phyloP scores from a whole-genome alignment of 768 basidiomycete genomes.

The Hypholoma sublateritium region DNA sequence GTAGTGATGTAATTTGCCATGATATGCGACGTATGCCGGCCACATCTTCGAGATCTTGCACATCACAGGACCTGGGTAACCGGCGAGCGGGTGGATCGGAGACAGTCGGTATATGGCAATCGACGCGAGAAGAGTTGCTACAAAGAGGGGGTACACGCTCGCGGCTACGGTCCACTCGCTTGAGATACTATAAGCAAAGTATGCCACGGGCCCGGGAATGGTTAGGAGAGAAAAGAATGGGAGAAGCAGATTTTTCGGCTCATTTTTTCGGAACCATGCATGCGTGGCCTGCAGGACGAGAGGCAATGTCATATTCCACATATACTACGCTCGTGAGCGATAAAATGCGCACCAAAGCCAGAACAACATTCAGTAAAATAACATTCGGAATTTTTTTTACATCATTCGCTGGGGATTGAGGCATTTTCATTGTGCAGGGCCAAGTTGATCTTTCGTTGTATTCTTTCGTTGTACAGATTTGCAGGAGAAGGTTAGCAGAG shows the following conservation, averaged over 20 bases:
- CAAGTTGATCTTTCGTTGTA: no score
- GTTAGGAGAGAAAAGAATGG: not conserved
- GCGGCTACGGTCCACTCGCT: not conserved
- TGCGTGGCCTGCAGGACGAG: constrained; percentile 4
- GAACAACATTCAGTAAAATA: no score
- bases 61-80: constrained; percentile 44
- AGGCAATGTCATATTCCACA: no score
- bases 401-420: no score
- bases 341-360: no score
- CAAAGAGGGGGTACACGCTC: not conserved
- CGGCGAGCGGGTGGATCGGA: constrained; percentile 46
- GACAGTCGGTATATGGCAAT: constrained; percentile 42
- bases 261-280: constrained; percentile 11
- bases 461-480: no score
- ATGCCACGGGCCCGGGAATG: not conserved
- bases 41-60: constrained; percentile 41
- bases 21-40: constrained; percentile 28
- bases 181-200: not conserved
- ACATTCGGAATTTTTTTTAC: no score
- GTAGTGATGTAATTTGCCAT: constrained; percentile 44
- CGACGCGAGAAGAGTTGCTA: constrained; percentile 16
- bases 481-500: no score
- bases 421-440: no score
- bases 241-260: constrained; percentile 5
- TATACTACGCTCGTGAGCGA: no score